Evolutionary conservation across 2,329 filamentous ascomycete species (phyloP), one percentile per base, ranked within the genome.

Genomic region (Botryosphaeria dothidea): DNA sequence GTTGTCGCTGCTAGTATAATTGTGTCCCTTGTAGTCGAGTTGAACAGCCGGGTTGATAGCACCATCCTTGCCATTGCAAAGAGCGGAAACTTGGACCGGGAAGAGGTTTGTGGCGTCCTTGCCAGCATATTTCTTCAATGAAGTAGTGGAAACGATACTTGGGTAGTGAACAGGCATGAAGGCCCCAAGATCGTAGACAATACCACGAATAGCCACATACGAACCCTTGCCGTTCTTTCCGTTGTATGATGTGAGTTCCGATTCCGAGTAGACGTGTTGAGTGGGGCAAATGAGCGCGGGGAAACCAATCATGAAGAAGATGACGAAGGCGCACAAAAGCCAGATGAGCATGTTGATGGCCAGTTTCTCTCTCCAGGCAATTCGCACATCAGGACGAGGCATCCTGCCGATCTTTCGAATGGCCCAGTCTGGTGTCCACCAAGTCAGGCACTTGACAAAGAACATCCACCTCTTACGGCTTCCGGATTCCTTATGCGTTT

Each of bases 321-420:
- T 86, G 29, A 92, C 88, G 56, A 91, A 78, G 17, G 81, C 82
- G 79, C 94, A 98, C 75, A 85, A 87, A 65, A 94, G 81, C 95
- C 96, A 99, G 75, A 99, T 99, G 74, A 98, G 85, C 77, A 99
- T 84, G 82, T 99, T 99, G 84, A 99, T 99, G 62, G 95, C 94
- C 66, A 99, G 77, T 83, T 99, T 99, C 78, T 99, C 95, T 74
- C 95, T 86, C 95, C 95, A 99, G 0, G 95, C 95, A 75, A 91
- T 85, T 25, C 93, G 91, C 8, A 99, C 88, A 76, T 99, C 95
- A 75, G 96, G 96, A 67, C 95, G 91, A 66, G 90, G 86, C 90
- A 97, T 97, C 60, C 91, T 86, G 23, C 94, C 94, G 45, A 96
- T 67, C 71, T 84, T 83, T 62, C 88, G 86, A 74, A 98, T 91